A percentile compares a stretch with the other conserved stretches of the same genome.
phyloP scores from a whole-genome alignment of 2,329 filamentous ascomycete species.

The Sporothrix phasma region DNA sequence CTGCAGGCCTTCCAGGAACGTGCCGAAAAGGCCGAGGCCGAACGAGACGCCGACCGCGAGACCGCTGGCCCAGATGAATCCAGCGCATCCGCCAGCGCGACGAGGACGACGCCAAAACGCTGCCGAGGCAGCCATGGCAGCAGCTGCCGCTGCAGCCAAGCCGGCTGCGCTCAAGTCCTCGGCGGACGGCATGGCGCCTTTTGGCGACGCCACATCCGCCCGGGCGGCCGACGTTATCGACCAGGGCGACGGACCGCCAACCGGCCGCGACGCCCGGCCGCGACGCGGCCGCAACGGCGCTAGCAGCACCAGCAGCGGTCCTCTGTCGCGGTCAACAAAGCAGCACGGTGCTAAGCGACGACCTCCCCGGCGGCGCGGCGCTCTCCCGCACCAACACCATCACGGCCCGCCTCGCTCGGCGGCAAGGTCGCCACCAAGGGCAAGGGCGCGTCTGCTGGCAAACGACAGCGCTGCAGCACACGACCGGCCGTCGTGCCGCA shows the following conservation, averaged over 20 bases:
- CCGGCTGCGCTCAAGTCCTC: not conserved
- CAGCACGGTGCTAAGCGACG: slow-evolving; percentile 22
- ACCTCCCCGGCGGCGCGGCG: slow-evolving; percentile 24
- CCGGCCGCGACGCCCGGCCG: not conserved
- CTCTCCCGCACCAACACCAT: slow-evolving; percentile 41
- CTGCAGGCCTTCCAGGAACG: slow-evolving; percentile 68
- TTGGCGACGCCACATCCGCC: not conserved
- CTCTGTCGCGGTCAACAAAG: not conserved
- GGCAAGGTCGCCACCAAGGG: slow-evolving; percentile 23
- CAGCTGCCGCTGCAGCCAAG: not conserved
- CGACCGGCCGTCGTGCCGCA: slow-evolving; percentile 41
- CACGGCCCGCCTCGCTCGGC: slow-evolving; percentile 29
- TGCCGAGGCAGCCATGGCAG: slow-evolving; percentile 31
- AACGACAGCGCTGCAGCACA: slow-evolving; percentile 27
- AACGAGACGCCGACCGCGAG: slow-evolving; percentile 61
- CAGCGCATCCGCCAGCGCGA: slow-evolving; percentile 61
- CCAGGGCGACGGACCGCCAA: not conserved
- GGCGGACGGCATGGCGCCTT: not conserved
- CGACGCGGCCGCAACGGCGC: not conserved
- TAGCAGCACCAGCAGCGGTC: not conserved
- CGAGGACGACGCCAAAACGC: slow-evolving; percentile 43
- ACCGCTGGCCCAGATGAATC: slow-evolving; percentile 82
- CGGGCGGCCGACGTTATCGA: not conserved
- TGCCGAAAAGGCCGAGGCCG: slow-evolving; percentile 71
- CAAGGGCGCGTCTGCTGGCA: no score